Percentiles rank a stretch among this genome's conserved stretches.
phyloP scores from a whole-genome alignment of 2,329 filamentous ascomycete genomes.

The Aureobasidium lini region DNA sequence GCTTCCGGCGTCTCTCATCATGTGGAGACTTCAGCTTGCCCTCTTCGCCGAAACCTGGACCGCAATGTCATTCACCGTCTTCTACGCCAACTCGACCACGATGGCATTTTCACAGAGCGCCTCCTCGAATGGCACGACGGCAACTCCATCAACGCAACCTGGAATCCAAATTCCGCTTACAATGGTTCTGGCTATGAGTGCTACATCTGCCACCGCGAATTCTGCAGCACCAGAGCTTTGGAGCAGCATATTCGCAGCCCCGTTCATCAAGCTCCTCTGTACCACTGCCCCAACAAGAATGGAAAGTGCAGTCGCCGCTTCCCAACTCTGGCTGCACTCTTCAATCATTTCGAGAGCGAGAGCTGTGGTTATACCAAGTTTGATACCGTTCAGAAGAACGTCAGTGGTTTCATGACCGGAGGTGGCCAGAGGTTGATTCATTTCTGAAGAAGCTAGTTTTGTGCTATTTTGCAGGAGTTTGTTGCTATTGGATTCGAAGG shows the following conservation, averaged over 20 bases:
- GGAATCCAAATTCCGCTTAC: conserved; percentile 35
- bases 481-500: too few relatives aligned
- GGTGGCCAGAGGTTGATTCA: conserved; percentile 17
- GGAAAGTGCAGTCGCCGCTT: conserved; percentile 27
- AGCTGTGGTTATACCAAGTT: conserved; percentile 35
- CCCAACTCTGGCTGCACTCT: conserved; percentile 32
- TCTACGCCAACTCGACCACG: conserved; percentile 41
- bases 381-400: conserved; percentile 30
- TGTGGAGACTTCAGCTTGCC: neutral
- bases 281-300: conserved; percentile 35
- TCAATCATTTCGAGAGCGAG: conserved; percentile 42
- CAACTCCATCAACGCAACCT: conserved; percentile 22
- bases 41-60: conserved; percentile 29
- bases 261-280: conserved; percentile 21
- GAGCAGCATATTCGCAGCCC: neutral
- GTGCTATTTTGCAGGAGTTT: too few relatives aligned
- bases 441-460: neutral
- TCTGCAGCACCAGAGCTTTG: conserved; percentile 20
- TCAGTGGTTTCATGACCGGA: conserved; percentile 13
- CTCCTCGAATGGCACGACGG: conserved; percentile 40
- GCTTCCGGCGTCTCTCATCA: neutral
- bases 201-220: conserved; percentile 46
- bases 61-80: conserved; percentile 42
- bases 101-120: conserved; percentile 45
- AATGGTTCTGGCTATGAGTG: conserved; percentile 45